A percentile compares a stretch with the other conserved stretches of the same genome.
Conservation (phyloP, 202 grass and related monocot genomes). For the Brachypodium distachyon region DNA sequence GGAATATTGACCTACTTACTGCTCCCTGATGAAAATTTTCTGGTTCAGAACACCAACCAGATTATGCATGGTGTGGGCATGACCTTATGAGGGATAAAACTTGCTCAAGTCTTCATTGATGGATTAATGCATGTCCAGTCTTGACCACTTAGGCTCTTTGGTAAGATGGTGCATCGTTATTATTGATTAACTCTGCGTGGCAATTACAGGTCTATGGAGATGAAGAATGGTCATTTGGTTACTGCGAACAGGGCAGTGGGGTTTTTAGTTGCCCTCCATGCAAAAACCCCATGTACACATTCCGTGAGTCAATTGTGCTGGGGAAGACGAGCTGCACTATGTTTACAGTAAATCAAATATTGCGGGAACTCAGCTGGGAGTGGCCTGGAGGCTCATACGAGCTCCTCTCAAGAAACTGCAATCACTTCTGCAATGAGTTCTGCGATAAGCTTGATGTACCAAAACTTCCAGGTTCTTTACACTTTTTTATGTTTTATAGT, state of each 20-base stretch:
- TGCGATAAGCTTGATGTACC: constrained; percentile 44
- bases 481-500: neutral
- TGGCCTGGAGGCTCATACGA: constrained; percentile 58
- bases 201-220: constrained; percentile 43
- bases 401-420: constrained; percentile 57
- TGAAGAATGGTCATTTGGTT: constrained; percentile 62
- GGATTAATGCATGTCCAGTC: neutral
- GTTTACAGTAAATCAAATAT: constrained; percentile 40
- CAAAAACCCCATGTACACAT: constrained; percentile 56
- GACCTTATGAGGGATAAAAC: neutral
- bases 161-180: neutral
- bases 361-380: constrained; percentile 32
- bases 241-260: constrained; percentile 44
- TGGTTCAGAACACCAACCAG: neutral
- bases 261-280: constrained; percentile 45
- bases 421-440: constrained; percentile 52
- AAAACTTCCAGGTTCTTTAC: constrained; percentile 42
- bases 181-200: neutral
- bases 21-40: neutral
- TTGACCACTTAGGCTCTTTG: neutral
- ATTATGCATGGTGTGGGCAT: neutral
- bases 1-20: neutral
- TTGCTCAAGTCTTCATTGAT: neutral
- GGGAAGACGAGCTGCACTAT: constrained; percentile 45
- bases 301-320: constrained; percentile 40